Evolutionary conservation across 2,329 filamentous ascomycete species (phyloP).

Genomic region (Diaporthe amygdali): DNA sequence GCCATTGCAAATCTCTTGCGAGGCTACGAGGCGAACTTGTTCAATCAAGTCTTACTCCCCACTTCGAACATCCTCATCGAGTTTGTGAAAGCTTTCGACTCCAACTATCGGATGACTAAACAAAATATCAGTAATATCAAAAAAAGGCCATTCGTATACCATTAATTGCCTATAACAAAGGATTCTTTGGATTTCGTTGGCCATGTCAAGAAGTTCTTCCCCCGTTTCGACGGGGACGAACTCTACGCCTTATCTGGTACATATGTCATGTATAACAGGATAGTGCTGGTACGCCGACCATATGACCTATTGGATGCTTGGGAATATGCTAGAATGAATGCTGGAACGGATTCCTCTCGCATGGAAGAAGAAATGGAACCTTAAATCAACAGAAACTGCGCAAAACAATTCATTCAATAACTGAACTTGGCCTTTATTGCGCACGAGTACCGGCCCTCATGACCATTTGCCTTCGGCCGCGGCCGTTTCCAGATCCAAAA

Average conservation of each 20-base stretch:
- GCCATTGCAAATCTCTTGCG: background rate
- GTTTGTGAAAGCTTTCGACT: background rate
- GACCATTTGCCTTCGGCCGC: no score
- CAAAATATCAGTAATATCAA: background rate
- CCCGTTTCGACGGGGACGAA: background rate
- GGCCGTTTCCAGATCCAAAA: no score
- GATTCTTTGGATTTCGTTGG: background rate
- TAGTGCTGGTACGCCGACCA: background rate
- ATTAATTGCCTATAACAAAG: background rate
- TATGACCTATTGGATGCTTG: no score
- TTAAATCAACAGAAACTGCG: no score
- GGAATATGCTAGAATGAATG: no score
- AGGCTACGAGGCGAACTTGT: background rate
- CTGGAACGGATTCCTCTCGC: no score
- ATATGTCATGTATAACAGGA: background rate
- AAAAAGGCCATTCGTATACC: background rate
- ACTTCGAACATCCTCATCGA: accelerated
- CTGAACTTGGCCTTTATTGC: no score
- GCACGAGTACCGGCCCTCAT: no score
- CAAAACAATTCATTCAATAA: no score
- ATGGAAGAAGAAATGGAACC: no score
- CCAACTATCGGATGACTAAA: accelerated
- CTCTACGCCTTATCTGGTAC: background rate
- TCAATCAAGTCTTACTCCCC: background rate
- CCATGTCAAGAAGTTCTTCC: background rate